Evolutionary conservation across 2,329 filamentous ascomycete genomes (phyloP), one percentile per base, ranked within the genome.

Genomic region (Lasiodiplodia sp.): DNA sequence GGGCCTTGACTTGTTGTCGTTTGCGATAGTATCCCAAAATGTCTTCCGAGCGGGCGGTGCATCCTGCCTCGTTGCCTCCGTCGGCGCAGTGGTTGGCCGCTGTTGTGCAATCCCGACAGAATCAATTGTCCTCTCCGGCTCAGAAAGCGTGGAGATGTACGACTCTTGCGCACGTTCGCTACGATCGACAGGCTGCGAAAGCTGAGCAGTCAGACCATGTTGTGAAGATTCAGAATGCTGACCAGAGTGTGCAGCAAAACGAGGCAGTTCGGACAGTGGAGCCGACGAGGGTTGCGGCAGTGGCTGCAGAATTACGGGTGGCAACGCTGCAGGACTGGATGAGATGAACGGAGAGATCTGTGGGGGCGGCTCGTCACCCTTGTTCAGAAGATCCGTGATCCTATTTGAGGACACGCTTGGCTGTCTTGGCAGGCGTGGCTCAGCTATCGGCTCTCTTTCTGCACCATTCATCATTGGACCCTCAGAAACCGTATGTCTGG

Each of bases 301-400:
- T 34, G 66, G 66, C 47, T 68, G 66, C 40, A 68, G 66, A 52
- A 68, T 53, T 23, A 37, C 66, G 23, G 66, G 49, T 37, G 56
- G 66, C 44, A 68, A 55, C 18, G 57, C 31, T 23, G 56, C 56
- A 55, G 66, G 66, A 49, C 66, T 63, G 40, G 65, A 60, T 55
- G 65, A 49, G 21, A 57, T 31, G 40, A 67, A 58, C 56, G 55
- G n/a, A 16, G 14, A 18, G n/a, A 65, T 52, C 62, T 62, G 40
- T 31, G 31, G 47, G 56, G 57, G 44, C 28, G 66, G 34, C 49
- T 79, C 78, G 55, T 75, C 69, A 64, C 79, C 76, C 53, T 79
- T 72, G 49, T 79, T 80, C 21, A 80, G 64, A 51, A 80, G 75
- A 37, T 80, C 78, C 73, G 76, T 79, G 53, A 80, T 78, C 18